Percentiles rank a stretch among this genome's conserved stretches.
These are phyloP conservation scores for Kwoniella sp. DNA, from an alignment of 768 basidiomycete species.

Conservation along the genomic window DNA sequence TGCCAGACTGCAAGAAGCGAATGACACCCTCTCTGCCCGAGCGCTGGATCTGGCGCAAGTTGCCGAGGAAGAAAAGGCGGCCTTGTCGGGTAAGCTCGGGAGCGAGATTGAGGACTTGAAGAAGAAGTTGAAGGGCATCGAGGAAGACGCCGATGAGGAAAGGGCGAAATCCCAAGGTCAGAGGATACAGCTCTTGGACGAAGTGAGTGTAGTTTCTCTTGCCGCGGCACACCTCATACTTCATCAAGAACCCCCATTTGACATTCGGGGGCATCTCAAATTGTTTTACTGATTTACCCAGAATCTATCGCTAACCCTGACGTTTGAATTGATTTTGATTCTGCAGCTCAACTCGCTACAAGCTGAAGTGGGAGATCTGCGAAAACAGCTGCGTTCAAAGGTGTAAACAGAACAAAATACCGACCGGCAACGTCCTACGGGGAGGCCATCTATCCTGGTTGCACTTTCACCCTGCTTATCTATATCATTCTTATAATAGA, in stretches of 20 bases:
- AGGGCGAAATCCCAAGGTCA: conserved; percentile 78
- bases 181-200: conserved; percentile 80
- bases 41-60: conserved; percentile 73
- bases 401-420: background rate
- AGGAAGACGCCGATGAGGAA: conserved; percentile 64
- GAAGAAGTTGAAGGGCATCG: conserved; percentile 65
- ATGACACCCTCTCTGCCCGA: conserved; percentile 73
- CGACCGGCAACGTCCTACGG: background rate
- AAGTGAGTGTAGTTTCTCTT: conserved; percentile 61
- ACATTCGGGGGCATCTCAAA: background rate
- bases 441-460: no score
- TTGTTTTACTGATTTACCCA: no score
- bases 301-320: no score
- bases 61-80: conserved; percentile 59
- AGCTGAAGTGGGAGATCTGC: conserved; percentile 48
- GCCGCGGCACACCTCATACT: background rate
- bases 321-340: no score
- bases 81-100: conserved; percentile 62
- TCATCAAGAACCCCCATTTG: background rate
- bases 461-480: no score
- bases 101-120: conserved; percentile 64
- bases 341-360: conserved; percentile 53
- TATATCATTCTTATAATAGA: background rate
- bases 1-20: conserved; percentile 74
- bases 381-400: conserved; percentile 44